Evolutionary conservation across 306 rosid species (phyloP).

Genomic region (Adenanthera pavonina): DNA sequence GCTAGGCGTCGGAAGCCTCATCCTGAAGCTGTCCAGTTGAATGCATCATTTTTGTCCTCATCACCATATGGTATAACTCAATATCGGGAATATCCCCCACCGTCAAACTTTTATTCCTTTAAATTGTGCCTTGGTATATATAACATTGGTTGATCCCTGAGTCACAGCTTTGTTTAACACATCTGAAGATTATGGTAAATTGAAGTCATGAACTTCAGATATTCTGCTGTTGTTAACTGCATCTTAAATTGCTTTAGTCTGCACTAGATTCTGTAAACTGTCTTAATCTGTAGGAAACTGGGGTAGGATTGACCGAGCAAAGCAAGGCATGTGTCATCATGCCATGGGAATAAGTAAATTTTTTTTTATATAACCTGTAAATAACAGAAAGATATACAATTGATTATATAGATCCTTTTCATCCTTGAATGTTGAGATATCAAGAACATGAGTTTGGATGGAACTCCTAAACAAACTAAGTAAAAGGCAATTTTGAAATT

Average conservation of each 20-base stretch:
- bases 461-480: conserved; percentile 6
- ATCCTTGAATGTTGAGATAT: neutral
- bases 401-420: neutral
- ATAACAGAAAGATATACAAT: neutral
- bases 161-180: neutral
- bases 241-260: neutral
- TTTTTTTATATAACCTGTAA: neutral
- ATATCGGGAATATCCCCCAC: neutral
- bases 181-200: neutral
- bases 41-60: conserved; percentile 64
- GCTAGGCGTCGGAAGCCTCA: conserved; percentile 98
- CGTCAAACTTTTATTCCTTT: neutral
- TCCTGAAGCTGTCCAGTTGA: conserved; percentile 54
- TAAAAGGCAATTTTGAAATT: neutral
- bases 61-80: conserved; percentile 57
- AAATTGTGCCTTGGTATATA: neutral
- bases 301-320: conserved; percentile 15
- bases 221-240: neutral
- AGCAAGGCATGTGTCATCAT: conserved; percentile 23
- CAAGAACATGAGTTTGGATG: neutral
- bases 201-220: neutral
- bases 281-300: neutral
- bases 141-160: neutral
- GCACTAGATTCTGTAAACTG: conserved; percentile 2
- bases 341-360: neutral